These are phyloP conservation scores for Cunninghamia lanceolata DNA, from an alignment of 75 land plant genomes.

Conservation along the genomic window DNA sequence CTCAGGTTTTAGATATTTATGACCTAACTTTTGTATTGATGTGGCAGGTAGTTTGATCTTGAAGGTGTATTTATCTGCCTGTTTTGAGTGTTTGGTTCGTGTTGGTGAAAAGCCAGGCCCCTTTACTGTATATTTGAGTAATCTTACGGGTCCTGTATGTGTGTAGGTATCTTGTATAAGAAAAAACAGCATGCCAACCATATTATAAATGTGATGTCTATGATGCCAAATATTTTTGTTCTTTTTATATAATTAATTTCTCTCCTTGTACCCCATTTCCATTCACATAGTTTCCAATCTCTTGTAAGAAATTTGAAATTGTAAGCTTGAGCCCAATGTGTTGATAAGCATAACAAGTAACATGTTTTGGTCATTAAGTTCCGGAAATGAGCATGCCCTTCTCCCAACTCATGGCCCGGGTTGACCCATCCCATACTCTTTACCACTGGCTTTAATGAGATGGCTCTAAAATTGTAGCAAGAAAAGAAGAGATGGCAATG, in stretches of 20 bases:
- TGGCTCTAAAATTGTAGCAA: not conserved
- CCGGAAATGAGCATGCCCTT: not conserved
- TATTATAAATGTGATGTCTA: not conserved
- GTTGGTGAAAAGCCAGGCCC: not conserved
- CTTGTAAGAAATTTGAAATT: not conserved
- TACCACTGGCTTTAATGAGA: no score
- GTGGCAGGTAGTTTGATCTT: not conserved
- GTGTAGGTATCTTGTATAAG: not conserved
- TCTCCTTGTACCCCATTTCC: not conserved
- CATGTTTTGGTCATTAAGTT: no score
- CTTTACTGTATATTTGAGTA: not conserved
- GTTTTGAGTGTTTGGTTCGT: not conserved
- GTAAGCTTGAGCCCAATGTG: not conserved
- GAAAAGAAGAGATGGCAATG: not conserved
- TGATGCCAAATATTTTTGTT: not conserved
- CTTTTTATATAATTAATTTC: no score
- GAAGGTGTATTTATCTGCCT: not conserved
- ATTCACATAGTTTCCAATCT: not conserved
- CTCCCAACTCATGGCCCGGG: not conserved
- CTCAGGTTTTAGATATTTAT: not conserved
- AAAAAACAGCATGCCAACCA: not conserved
- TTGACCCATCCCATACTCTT: not conserved
- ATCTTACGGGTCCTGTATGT: not conserved
- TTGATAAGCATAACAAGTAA: not conserved
- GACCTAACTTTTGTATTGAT: not conserved